phyloP scores from a whole-genome alignment of 140 eudicot species.

The Flaveria floridana region DNA sequence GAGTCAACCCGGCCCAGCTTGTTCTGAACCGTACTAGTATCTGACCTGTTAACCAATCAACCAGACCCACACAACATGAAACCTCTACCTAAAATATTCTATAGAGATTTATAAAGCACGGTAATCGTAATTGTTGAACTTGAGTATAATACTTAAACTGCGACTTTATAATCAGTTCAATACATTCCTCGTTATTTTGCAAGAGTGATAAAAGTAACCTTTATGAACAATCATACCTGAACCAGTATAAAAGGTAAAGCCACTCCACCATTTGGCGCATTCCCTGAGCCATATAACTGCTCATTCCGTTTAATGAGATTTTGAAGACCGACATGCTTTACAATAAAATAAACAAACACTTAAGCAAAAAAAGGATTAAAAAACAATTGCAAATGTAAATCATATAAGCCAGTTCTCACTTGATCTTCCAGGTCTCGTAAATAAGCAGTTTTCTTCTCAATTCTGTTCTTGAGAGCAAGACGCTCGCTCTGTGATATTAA shows the following conservation, averaged over 20 bases:
- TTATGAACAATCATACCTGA: conserved; percentile 55
- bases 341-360: conserved; percentile 8
- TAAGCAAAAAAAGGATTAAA: conserved; percentile 11
- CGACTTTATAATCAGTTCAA: background rate
- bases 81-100: background rate
- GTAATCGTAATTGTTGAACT: background rate
- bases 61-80: background rate
- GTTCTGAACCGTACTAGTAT: too few species aligned
- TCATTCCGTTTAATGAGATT: conserved; percentile 75
- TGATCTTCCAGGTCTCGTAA: conserved; percentile 85
- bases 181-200: background rate
- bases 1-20: too few species aligned
- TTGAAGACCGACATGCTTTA: conserved; percentile 76
- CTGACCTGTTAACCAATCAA: background rate
- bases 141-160: too few species aligned
- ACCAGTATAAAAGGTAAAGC: conserved; percentile 89
- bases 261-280: conserved; percentile 81
- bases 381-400: background rate
- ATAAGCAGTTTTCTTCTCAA: conserved; percentile 83
- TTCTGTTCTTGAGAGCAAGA: conserved; percentile 57
- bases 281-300: conserved; percentile 83
- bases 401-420: conserved; percentile 47
- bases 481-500: conserved; percentile 57
- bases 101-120: background rate
- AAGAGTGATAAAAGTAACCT: conserved; percentile 22